Evolutionary conservation across 2,329 filamentous ascomycete species (phyloP), one percentile per base, ranked within the genome.

Genomic region (Eutypa lata): DNA sequence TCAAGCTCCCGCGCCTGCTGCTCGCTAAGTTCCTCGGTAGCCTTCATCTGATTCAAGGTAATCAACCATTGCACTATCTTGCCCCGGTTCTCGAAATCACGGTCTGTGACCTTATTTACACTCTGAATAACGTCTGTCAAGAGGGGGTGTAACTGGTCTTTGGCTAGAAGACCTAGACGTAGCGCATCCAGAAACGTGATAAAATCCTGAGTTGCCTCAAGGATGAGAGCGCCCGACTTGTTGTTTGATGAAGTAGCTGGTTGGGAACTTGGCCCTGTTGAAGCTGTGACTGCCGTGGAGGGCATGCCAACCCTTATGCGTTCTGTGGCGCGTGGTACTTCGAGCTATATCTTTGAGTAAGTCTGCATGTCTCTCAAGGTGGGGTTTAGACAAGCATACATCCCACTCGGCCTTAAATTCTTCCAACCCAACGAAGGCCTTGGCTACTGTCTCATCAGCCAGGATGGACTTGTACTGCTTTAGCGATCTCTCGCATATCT

Each of bases 11-110:
- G 80, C 6, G 89, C 89, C 73, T 97, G 91, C 53, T 93, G 87
- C 64, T 96, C 89, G 61, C 82, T 87, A 61, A 99, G 72, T 69
- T 96, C 91, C 65, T 97, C 92, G 1, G 91, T 91, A 8, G 92
- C 94, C 67, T 90, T 90, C 94, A 99, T 97, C 73, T 97, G 92
- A 68, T 99, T 99, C 58, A 99, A 77, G 7, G 90, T 89, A 64
- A 99, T 99, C 60, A 99, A 80, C 94, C 94, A 99, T 70, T 97
- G 92, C 52, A 99, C 91, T 63, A 99, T 97, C 80, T 97, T 97
- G 63, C 90, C 91, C 61, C 95, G 87, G 67, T 88, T 92, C 61
- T 97, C 92, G 68, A 99, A 99, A 65, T 97, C 93, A 57, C 87
- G 84, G 68, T 96, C 91, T 3, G 93, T 97, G 58, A 99, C 94